Evolutionary conservation across 306 rosid species (phyloP), one percentile per base, ranked within the genome.

Genomic region (Acacia confusa): DNA sequence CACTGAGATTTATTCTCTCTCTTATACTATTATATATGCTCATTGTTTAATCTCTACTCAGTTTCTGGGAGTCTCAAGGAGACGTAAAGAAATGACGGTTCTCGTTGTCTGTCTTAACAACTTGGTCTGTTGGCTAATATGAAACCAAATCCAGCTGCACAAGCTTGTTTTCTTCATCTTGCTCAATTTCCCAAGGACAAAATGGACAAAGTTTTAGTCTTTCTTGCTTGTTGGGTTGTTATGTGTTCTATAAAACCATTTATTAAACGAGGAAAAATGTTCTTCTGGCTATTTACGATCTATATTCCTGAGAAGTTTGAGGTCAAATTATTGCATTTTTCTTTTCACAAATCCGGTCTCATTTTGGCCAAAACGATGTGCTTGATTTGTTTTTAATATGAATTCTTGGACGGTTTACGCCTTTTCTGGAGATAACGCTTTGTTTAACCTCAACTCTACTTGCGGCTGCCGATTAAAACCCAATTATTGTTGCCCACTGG

Each of bases 371-470:
- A 28, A 63, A 63, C 15, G 19, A 50, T 43, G 64, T 63, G 38
- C 79, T 82, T 79, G 68, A 73, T 40, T 78, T 75, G 53, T 79
- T 13, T 74, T 20, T 69, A 79, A 72, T 72, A 74, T 74, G 58
- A 70, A 69, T 60, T 48, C 77, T 47, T 13, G 68, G 88, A 89
- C 84, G 82, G 11, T 66, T 34, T 66, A 36, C 6, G 15, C 45
- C 36, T 3, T 32, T 65, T 65, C 43, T 30, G 70, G 43, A 32
- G 25, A 9, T 7, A 36, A 24, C 45, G 15, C 47, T 17, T 45
- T 36, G 15, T 66, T 66, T 66, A 6, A 40, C 24, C 72, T 66
- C 72, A 34, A 34, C 47, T 34, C 27, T 34, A 9, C 72, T 19
- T 36, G 12, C 24, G 72, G 73, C 9, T 66, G 12, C 24, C 48